Evolutionary conservation across 2,329 filamentous ascomycete genomes (phyloP), one percentile per base, ranked within the genome.

Genomic region (Fusarium sp.): DNA sequence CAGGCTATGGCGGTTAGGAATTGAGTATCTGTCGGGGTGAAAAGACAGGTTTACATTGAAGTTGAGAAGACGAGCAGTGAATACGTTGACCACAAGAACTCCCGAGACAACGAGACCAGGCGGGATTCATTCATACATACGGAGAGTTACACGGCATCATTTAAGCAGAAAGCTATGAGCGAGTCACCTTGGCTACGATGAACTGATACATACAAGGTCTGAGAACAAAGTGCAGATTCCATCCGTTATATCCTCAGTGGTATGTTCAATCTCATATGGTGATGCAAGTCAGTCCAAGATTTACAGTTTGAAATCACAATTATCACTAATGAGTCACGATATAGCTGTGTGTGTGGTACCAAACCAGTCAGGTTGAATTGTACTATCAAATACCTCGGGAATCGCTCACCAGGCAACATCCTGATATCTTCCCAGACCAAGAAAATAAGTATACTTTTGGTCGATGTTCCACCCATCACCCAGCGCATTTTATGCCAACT

Each of bases 371-470:
- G 59, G 55, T 55, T 50, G 28, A 53, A 62, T 62, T 51, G 55
- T 55, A 37, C 53, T 72, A 68, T 68, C 46, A 63, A 68, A 50
- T 51, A 53, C 41, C 27, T 55, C 20, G 37, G 46, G 54, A 48
- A 68, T 40, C 45, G 20, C 40, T 63, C 43, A 30, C 42, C 49
- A 59, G 42, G 27, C 49, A 64, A 42, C 42, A 34, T 56, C 56
- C 54, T 59, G 54, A 55, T 20, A 42, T 53, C 40, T 56, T 43
- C 60, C 34, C 28, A 50, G 50, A 64, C 63, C 58, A 60, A 68
- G n/a, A 47, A 59, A 59, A 57, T 42, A 28, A 63, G 53, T 63
- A 70, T 66, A 65, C 69, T 71, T 72, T 70, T 72, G 53, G 59
- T 42, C 50, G 20, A 41, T 49, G 30, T 58, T 45, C 59, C 53